Base-by-base conservation (phyloP, 2,329 filamentous ascomycete genomes). In the Dactylellina leptospora region DNA sequence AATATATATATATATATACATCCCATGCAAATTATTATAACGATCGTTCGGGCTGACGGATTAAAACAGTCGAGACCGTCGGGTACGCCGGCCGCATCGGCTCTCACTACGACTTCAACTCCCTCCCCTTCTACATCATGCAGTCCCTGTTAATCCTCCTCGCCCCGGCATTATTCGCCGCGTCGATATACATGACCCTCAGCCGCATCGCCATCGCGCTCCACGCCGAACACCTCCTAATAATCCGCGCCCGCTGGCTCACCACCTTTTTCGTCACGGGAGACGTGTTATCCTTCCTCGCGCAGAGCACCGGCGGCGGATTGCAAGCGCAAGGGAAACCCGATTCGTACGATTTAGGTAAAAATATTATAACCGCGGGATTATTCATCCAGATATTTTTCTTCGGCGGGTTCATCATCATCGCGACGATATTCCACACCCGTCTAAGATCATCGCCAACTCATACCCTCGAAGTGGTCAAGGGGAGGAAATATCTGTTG, bases 361-460 rank as follows among this genome's bases (percentile, higher is more conserved):
- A 85, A 74, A 81, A 82, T 16, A 79, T 88, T 51, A 82, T 88
- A n/a, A 78, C 88, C 5, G 82, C 75, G 0, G 86, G 87, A 1
- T 79, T 89, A 1, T 77, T 84, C 28, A 77, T 87, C 13, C 87
- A 89, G 76, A 81, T 89, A 22, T 38, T 85, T 42, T 82, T 85
- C 61, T 87, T 88, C 72, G 81, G 80, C 20, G 78, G 87, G 33
- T 89, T 88, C 75, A 78, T 85, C 33, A 62, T 82, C 3, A 81
- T 82, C 0, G 81, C 84, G 0, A 74, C 81, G 1, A 68, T 84
- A 0, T 86, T 87, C 78, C 82, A 87, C 73, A 50, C 1, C 1
- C 50, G 58, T 22, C 66, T 71, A 0, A 36, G 33, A 25, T 6
- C 23, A 10, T 71, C 66, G 1, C 56, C 66, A 0, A 48, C 58